Evolutionary conservation across 2,329 filamentous ascomycete genomes (phyloP), one percentile per base, ranked within the genome.

Genomic region (Fusarium secorum): DNA sequence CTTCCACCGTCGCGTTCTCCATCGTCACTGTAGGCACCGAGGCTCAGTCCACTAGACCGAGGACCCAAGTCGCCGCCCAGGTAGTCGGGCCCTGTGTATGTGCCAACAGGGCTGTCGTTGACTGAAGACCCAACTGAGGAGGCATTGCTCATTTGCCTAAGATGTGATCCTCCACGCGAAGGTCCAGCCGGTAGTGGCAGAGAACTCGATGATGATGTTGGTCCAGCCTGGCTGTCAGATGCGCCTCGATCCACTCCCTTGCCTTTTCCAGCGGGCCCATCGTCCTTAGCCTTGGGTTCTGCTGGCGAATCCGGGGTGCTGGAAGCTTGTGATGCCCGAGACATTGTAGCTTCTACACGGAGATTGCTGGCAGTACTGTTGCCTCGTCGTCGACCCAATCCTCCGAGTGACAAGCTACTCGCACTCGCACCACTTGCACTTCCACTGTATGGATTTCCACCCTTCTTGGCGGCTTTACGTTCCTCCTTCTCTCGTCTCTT

Each of bases 401-500:
- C 86, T 26, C 88, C 85, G 28, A 93, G 80, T 60, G 88, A 91
- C 53, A 91, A 81, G 39, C 87, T 89, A 77, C 91, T 93, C 7
- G 87, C 88, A 74, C 89, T 90, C 2, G 86, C 86, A 39, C 79
- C 79, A 51, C 79, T 81, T 33, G 73, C 64, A 44, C 66, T 75
- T n/a, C 78, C 79, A 10, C 78, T 77, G 57, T 82, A 82, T 14
- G 81, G 80, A 58, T 77, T 75, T 18, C 79, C 58, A 58, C 76
- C 60, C 79, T 92, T 94, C 78, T 91, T 93, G 28, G 90, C 87
- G 13, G 87, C 87, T 79, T 95, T 96, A 73, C 93, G 93, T 44
- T 93, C 91, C 69, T 94, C 93, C 80, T 97, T 97, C 66, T 94
- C 92, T 60, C 89, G 89, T 75, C 91, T 94, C 83, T 97, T 98